Percentiles rank a stretch among this genome's conserved stretches.
phyloP scores from a whole-genome alignment of 106 monocot genomes.

The Chionographis japonica region DNA sequence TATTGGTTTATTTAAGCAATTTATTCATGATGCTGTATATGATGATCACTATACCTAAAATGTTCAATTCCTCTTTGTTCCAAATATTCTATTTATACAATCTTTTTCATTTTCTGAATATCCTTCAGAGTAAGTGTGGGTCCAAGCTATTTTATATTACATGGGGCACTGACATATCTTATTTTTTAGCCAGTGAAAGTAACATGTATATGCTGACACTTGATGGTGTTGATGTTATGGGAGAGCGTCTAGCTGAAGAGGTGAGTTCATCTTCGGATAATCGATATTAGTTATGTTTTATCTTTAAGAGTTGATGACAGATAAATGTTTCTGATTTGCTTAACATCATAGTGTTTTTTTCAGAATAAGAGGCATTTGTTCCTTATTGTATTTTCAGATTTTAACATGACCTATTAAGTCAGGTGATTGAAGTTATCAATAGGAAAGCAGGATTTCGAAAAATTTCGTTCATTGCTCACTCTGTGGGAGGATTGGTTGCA shows the following conservation, averaged over 20 bases:
- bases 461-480: constrained; percentile 93
- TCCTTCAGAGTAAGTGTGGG: background rate
- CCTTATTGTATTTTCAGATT: too few species aligned
- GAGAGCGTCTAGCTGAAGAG: constrained; percentile 68
- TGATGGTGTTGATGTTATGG: constrained; percentile 73
- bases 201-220: constrained; percentile 45
- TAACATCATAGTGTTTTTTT: too few species aligned
- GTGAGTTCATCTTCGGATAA: constrained; percentile 11
- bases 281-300: background rate
- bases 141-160: background rate
- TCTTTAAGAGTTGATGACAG: background rate
- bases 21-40: too few species aligned
- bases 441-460: constrained; percentile 48
- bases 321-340: too few species aligned
- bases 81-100: too few species aligned
- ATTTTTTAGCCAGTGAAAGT: constrained; percentile 50
- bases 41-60: too few species aligned
- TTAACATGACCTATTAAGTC: constrained; percentile 9
- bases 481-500: constrained; percentile 94
- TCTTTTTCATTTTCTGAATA: too few species aligned
- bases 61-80: too few species aligned
- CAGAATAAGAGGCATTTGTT: too few species aligned
- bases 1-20: too few species aligned
- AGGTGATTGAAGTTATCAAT: constrained; percentile 64
- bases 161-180: background rate